phyloP scores from a whole-genome alignment of 768 basidiomycete genomes.

The Phaeolepiota aurea region DNA sequence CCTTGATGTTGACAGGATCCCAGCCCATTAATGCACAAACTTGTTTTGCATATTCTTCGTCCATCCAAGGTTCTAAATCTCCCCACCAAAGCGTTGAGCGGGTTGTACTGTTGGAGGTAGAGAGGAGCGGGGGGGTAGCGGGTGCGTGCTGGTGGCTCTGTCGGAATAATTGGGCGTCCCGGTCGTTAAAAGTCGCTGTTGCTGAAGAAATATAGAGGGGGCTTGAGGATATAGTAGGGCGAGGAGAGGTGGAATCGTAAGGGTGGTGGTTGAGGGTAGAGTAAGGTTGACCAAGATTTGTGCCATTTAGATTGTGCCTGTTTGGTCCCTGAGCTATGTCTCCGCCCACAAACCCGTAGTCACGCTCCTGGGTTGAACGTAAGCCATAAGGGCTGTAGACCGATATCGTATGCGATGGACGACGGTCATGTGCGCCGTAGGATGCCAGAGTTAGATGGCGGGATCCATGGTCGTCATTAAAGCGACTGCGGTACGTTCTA shows the following conservation, averaged over 20 bases:
- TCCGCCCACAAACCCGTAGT: conserved; percentile 17
- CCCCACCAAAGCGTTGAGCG: conserved; percentile 77
- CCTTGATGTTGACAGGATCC: conserved; percentile 69
- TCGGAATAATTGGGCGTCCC: conserved; percentile 22
- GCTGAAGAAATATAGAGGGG: conserved; percentile 16
- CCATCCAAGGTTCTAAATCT: conserved; percentile 94
- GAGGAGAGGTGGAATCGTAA: conserved; percentile 17
- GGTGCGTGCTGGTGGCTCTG: conserved; percentile 16
- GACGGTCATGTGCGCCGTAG: conserved; percentile 19
- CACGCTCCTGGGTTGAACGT: conserved; percentile 19
- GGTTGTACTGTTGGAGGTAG: conserved; percentile 12
- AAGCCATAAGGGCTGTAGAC: conserved; percentile 15
- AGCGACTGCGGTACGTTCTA: conserved; percentile 13
- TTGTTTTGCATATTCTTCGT: conserved; percentile 89
- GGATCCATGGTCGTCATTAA: conserved; percentile 11
- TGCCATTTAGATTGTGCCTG: conserved; percentile 29
- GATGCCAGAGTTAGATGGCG: conserved; percentile 11
- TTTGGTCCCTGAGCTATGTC: conserved; percentile 25
- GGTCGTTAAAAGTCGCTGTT: conserved; percentile 19
- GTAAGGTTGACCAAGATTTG: conserved; percentile 18
- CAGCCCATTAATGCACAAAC: conserved; percentile 83
- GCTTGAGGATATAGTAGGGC: conserved; percentile 9
- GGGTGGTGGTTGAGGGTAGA: conserved; percentile 40
- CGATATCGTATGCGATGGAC: conserved; percentile 14
- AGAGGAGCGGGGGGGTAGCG: conserved; percentile 10